Base-by-base conservation (phyloP, 2,329 filamentous ascomycete species). In the Helotiales sp. region DNA sequence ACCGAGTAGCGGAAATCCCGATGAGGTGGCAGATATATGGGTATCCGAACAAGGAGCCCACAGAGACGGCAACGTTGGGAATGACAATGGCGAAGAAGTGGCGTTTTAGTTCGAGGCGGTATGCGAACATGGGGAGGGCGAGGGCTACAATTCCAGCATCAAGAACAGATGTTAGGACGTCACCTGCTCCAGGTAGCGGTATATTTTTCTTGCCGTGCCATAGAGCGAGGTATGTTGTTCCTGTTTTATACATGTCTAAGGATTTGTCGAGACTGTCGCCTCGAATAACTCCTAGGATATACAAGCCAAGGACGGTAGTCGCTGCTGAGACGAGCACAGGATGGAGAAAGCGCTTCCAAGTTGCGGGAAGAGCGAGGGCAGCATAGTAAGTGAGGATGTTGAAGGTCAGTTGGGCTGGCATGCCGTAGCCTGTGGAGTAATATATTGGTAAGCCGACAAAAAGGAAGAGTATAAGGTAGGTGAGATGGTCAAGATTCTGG, bases 91-190 rank as follows among this genome's bases (percentile, higher is more conserved):
- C 76, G 38, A 77, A 64, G 64, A 84, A 82, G 69, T 84, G 81
- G 15, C 73, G 69, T 22, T 73, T 73, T 13, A 86, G 75, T 71
- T 86, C 82, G 36, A 77, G 74, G 2, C 82, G 78, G 70, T 85
- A 85, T 55, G 80, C 78, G 67, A 81, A 85, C 81, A 86, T 86
- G 0, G 83, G 82, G 17, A 86, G 70, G 2, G 83, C 82, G 2
- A 86, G 76, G 1, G 81, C 76, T 0, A 86, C 80, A 61, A 86
- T 86, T 60, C 76, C 77, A 6, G 81, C 82, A 64, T 86, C 83
- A 2, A 86, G 76, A 5, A 80, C 69, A 40, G 77, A 81, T 60
- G 75, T 72, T 59, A 86, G 78, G 22, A 86, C 66, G 62, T 86
- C 82, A 19, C 81, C 83, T 0, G 83, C 82, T 7, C 83, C 83